These are phyloP conservation scores for Suhomyces kilbournensis DNA, from an alignment of 805 yeast species.

Conservation along the genomic window DNA sequence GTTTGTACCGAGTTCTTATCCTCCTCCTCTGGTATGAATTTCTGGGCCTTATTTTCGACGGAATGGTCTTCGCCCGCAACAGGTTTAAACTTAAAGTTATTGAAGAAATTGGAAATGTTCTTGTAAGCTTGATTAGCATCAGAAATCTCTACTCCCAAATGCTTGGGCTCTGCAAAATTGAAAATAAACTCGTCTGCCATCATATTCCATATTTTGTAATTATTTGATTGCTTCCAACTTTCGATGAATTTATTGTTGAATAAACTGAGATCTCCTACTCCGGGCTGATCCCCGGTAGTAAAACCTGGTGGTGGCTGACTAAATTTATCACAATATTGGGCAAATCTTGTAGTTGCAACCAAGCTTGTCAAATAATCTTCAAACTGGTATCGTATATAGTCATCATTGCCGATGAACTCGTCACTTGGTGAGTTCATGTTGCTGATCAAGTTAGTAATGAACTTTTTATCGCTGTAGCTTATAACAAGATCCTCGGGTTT, in stretches of 20 bases:
- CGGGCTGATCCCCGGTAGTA: constrained; percentile 5
- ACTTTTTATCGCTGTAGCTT: constrained; percentile 59
- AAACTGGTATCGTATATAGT: constrained; percentile 79
- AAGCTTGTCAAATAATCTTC: constrained; percentile 86
- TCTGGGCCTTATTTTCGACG: constrained; percentile 9
- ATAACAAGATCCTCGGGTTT: constrained; percentile 31
- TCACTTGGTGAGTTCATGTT: constrained; percentile 47
- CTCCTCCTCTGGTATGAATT: constrained; percentile 8
- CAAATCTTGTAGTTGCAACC: constrained; percentile 68
- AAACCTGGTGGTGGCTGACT: constrained; percentile 43
- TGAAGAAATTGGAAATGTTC: constrained; percentile 24
- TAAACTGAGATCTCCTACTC: constrained; percentile 27
- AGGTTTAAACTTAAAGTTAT: constrained; percentile 10
- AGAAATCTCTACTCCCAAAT: constrained; percentile 25
- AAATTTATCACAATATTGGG: constrained; percentile 48
- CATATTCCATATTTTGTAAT: constrained; percentile 39
- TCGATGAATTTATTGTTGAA: constrained; percentile 33
- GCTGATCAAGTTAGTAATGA: constrained; percentile 57
- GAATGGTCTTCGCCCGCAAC: constrained; percentile 3
- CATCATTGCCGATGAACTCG: constrained; percentile 55
- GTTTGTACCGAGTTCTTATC: background rate
- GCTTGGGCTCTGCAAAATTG: constrained; percentile 41
- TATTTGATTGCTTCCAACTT: constrained; percentile 33
- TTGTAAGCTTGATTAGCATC: constrained; percentile 12
- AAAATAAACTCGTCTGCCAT: constrained; percentile 44